Evolutionary conservation across 2,329 filamentous ascomycete genomes (phyloP), one percentile per base, ranked within the genome.

Genomic region (Calonectria hawksworthii): DNA sequence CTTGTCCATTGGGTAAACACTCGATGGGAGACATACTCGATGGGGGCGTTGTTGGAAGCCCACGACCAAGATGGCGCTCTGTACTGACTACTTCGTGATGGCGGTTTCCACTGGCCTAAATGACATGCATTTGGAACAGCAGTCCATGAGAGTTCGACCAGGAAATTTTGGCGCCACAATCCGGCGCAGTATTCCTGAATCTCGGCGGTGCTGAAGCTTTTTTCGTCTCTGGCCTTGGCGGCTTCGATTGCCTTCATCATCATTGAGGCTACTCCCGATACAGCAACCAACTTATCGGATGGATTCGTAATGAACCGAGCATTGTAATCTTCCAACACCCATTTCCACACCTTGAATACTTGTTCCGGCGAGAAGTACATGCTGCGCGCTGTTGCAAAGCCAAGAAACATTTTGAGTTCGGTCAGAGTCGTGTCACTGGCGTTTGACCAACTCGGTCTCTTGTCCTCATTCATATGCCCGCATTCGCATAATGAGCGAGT

Each of bases 381-480:
- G 26, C 11, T 18, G 5, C 44, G 30, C 4, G 44, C 26, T 23
- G 63, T 66, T 10, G 63, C 63, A 51, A 66, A n/a, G 16, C 63
- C 41, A 0, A 67, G 47, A 13, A 32, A 36, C 64, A 52, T 67
- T 67, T 52, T 52, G 13, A 67, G 64, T 18, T 52, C 26, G 14
- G 63, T 65, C 9, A 66, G 11, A 16, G 26, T 51, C n/a, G 30
- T 13, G 1, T 51, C 30, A 32, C 30, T 66, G 30, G 16, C 21
- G 5, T n/a, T 32, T 34, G 9, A 14, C 41, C 21, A 51, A 16
- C 6, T 32, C 7, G 63, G 41, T 11, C 26, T 30, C 28, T 47
- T 65, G 18, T 65, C 63, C 41, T 65, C 63, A 23, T 65, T 69
- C 41, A 56, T 70, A 30, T 70, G 68, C 4, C 68, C 68, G n/a